Evolutionary conservation across 371 early-diverging fungal species (phyloP), one percentile per base, ranked within the genome.

Genomic region (Mucor circinelloides): DNA sequence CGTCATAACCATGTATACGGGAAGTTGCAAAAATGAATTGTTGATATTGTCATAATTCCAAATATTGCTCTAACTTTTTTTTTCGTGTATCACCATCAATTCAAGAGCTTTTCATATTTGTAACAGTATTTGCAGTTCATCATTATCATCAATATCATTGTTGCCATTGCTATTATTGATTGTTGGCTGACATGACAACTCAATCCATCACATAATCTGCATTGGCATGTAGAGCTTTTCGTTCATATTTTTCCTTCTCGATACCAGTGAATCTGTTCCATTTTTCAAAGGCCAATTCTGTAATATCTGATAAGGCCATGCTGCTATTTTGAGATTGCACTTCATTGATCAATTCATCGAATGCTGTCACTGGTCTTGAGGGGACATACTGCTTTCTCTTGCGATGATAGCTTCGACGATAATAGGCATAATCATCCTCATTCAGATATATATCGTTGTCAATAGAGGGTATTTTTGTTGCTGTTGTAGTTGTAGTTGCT

Each of bases 141-240:
- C 44, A 44, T 44, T 19, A 19, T n/a, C 44, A 44, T 44, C 44
- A 44, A n/a, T n/a, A 8, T 6, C 8, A 8, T 19, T 44, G 4
- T 19, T 7, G n/a, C n/a, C 44, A n/a, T 19, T 44, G 44, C 7
- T 44, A 7, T n/a, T 44, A 19, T n/a, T 44, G 6, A n/a, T n/a
- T n/a, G 7, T 44, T 44, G n/a, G 7, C 8, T 44, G 12, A 12
- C 12, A 36, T 10, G 8, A 13, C 36, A 12, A 13, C 19, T 50
- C 23, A 55, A 46, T 60, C 60, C 69, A 69, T 69, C 10, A 69
- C 69, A 64, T 69, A 69, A 52, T 70, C 50, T 13, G 71, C 57
- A 58, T 70, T 70, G 23, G 71, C 71, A 13, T 59, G 71, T n/a
- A 70, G 40, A 21, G 71, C 71, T 52, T 66, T 40, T 23, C 71